phyloP scores from a whole-genome alignment of 192 early-diverging fungal species.

The Spizellomyces punctatus region DNA sequence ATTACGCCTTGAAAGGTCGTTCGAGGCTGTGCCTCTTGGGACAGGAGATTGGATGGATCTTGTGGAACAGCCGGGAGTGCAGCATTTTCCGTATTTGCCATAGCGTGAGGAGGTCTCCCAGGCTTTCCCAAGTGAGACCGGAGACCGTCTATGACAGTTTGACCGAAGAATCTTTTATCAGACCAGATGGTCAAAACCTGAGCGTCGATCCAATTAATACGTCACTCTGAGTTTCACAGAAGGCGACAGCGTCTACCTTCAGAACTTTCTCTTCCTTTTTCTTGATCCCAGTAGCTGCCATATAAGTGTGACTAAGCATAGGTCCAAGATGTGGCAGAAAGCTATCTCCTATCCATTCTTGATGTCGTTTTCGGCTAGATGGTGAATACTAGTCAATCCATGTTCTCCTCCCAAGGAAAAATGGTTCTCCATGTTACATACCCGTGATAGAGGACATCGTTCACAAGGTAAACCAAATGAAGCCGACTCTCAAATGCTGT shows the following conservation, averaged over 20 bases:
- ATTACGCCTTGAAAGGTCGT: neutral
- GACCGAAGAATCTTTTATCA: neutral
- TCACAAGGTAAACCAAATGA: conserved; percentile 1
- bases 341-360: neutral
- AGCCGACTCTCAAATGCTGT: neutral
- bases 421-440: neutral
- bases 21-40: neutral
- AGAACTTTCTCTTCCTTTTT: neutral
- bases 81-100: too few relatives aligned
- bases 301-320: neutral
- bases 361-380: neutral
- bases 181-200: neutral
- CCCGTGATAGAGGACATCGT: conserved; percentile 2
- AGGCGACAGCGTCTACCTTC: neutral
- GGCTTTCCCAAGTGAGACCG: neutral
- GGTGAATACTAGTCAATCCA: neutral
- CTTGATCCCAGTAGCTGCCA: neutral
- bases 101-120: neutral
- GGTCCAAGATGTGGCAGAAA: conserved; percentile 1
- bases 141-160: neutral
- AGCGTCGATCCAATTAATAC: neutral
- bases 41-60: neutral
- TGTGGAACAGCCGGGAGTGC: too few relatives aligned
- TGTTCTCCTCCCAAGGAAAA: neutral
- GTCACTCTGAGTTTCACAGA: neutral